Evolutionary conservation across 768 basidiomycete genomes (phyloP).

Genomic region (Tephrocybe sp.): DNA sequence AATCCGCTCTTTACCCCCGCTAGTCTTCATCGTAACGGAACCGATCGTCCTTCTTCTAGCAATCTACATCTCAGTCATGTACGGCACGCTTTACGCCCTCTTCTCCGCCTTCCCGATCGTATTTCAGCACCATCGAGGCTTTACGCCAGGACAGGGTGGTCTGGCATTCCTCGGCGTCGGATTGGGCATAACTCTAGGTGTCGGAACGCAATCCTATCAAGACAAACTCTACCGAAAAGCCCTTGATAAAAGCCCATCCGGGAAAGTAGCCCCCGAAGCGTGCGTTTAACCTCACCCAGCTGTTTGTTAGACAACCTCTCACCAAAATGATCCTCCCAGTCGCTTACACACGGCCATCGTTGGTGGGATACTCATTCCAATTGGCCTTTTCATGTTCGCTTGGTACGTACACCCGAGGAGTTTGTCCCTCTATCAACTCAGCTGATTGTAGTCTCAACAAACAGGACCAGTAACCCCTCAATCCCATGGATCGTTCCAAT

Average conservation of each 20-base stretch:
- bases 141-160: constrained; percentile 54
- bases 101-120: constrained; percentile 65
- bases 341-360: constrained; percentile 60
- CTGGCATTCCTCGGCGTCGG: constrained; percentile 69
- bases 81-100: constrained; percentile 63
- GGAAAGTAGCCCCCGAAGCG: constrained; percentile 62
- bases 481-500: constrained; percentile 71
- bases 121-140: constrained; percentile 52
- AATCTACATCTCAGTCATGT: constrained; percentile 60
- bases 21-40: constrained; percentile 61
- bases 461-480: constrained; percentile 49
- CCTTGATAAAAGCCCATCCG: constrained; percentile 46
- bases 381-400: constrained; percentile 69
- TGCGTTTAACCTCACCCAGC: constrained; percentile 33
- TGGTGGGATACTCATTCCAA: constrained; percentile 51
- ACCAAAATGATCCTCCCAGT: constrained; percentile 24
- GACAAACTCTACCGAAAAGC: constrained; percentile 52
- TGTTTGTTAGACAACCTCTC: not conserved
- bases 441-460: not conserved
- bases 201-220: constrained; percentile 51
- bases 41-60: constrained; percentile 61
- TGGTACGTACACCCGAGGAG: constrained; percentile 35
- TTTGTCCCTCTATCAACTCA: not conserved
- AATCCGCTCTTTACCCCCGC: constrained; percentile 2
- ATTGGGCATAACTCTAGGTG: constrained; percentile 52